Conservation (phyloP, 768 basidiomycete species). For the Calocera cornea region DNA sequence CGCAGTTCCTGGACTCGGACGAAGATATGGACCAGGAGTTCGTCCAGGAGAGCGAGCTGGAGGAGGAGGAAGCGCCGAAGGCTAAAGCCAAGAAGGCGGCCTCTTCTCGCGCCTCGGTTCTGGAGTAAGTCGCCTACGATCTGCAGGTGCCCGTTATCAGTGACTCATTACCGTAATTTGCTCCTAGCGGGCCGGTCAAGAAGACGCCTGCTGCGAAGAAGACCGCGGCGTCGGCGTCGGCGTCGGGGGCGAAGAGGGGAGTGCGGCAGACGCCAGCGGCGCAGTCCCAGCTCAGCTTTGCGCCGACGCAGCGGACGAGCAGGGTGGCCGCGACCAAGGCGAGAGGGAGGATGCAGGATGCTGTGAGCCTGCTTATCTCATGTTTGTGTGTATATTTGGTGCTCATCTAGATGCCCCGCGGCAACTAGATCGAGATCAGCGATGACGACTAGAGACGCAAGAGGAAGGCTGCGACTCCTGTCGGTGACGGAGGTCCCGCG, state of each 20-base stretch:
- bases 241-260: constrained; percentile 21
- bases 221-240: constrained; percentile 18
- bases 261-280: constrained; percentile 22
- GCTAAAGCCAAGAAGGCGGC: constrained; percentile 19
- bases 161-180: not conserved
- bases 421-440: not conserved
- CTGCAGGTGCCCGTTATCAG: not conserved
- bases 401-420: too few species aligned
- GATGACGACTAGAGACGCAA: not conserved
- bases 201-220: constrained; percentile 35
- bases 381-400: too few species aligned
- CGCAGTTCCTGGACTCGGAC: not conserved
- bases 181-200: constrained; percentile 22
- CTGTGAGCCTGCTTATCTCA: not conserved
- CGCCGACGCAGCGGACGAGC: constrained; percentile 42
- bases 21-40: constrained; percentile 6
- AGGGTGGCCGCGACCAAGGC: constrained; percentile 59
- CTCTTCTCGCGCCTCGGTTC: constrained; percentile 10
- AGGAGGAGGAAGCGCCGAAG: not conserved
- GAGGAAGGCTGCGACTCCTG: not conserved
- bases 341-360: constrained; percentile 42
- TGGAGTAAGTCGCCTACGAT: not conserved
- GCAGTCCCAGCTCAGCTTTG: constrained; percentile 50
- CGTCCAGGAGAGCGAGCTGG: constrained; percentile 6
- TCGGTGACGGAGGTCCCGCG: not conserved